phyloP scores from a whole-genome alignment of 768 basidiomycete genomes.

The Suillus lakei region DNA sequence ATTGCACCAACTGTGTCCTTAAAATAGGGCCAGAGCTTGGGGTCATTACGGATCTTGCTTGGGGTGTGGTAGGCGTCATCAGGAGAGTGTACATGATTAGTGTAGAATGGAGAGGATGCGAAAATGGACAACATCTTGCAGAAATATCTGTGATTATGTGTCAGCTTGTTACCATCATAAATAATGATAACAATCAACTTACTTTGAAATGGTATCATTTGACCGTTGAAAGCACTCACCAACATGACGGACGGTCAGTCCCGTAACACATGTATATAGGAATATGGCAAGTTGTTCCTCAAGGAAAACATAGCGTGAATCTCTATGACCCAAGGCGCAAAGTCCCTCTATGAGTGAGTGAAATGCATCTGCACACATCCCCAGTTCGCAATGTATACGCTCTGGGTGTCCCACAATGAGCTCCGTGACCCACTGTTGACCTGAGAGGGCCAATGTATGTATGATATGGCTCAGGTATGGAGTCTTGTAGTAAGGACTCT shows the following conservation, averaged over 20 bases:
- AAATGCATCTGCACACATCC: constrained; percentile 35
- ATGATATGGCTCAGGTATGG: constrained; percentile 10
- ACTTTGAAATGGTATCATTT: constrained; percentile 44
- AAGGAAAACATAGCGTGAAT: constrained; percentile 26
- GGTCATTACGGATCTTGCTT: constrained; percentile 23
- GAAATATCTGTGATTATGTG: constrained; percentile 22
- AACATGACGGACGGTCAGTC: constrained; percentile 29
- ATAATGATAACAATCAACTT: background rate
- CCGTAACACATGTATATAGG: constrained; percentile 34
- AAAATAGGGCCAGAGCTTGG: constrained; percentile 39
- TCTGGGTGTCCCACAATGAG: constrained; percentile 23
- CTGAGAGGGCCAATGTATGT: constrained; percentile 27
- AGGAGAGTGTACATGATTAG: constrained; percentile 23
- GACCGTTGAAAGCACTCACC: constrained; percentile 44
- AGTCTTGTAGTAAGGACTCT: background rate
- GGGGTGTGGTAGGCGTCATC: constrained; percentile 10
- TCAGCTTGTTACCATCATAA: background rate
- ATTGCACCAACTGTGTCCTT: constrained; percentile 28
- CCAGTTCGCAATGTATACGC: constrained; percentile 24
- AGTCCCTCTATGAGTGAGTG: constrained; percentile 29
- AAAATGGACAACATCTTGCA: constrained; percentile 26
- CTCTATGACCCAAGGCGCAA: constrained; percentile 18
- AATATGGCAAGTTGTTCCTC: constrained; percentile 47
- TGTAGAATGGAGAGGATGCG: constrained; percentile 29
- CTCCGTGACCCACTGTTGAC: constrained; percentile 25